These are phyloP conservation scores for Myochromella boudieri DNA, from an alignment of 768 basidiomycete genomes.

Conservation along the genomic window DNA sequence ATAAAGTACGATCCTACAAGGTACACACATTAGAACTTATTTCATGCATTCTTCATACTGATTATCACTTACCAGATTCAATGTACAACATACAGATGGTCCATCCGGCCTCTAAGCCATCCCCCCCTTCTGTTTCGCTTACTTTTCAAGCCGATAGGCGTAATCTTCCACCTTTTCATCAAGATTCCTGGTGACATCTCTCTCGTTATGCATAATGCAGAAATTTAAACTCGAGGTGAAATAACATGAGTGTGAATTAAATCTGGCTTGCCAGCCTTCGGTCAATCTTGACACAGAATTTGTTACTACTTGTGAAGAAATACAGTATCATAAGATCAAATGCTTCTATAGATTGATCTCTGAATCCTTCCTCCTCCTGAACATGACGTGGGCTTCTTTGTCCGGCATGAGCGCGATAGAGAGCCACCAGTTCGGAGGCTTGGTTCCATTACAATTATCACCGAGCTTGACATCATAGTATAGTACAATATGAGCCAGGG, in stretches of 20 bases:
- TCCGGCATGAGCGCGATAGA: slow-evolving; percentile 5
- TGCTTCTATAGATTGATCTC: no score
- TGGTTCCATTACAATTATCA: background rate
- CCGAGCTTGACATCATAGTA: slow-evolving; percentile 7
- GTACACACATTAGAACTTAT: slow-evolving; percentile 19
- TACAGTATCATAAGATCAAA: no score
- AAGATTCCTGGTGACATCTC: no score
- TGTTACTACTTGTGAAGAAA: no score
- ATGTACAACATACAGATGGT: slow-evolving; percentile 30
- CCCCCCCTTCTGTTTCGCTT: background rate
- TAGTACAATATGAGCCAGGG: slow-evolving; percentile 2
- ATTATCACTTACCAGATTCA: slow-evolving; percentile 27
- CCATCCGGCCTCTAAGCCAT: slow-evolving; percentile 24
- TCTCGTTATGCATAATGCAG: no score
- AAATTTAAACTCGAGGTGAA: no score
- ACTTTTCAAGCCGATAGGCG: no score
- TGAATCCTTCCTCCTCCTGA: background rate
- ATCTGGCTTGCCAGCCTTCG: no score
- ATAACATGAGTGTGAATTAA: no score
- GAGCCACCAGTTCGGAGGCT: slow-evolving; percentile 1
- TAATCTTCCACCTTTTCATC: no score
- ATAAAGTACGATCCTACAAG: slow-evolving; percentile 44
- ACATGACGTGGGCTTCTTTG: background rate
- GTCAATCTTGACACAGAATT: no score
- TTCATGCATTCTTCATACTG: background rate